Evolutionary conservation across 1,139 yeast species (phyloP), one percentile per base, ranked within the genome.

Genomic region (Saccharomycopsis hybrid): DNA sequence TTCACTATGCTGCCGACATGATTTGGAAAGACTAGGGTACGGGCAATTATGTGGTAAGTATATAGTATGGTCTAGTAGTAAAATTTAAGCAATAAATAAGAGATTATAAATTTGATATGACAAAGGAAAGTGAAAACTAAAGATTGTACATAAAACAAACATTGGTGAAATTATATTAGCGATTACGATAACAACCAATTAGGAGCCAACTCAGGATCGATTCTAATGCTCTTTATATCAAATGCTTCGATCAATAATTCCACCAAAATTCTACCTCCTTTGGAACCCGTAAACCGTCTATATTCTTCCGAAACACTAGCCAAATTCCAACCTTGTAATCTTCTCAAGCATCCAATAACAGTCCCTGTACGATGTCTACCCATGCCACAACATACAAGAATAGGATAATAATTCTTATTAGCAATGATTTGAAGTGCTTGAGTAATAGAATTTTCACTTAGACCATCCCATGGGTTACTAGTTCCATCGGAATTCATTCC

Each of bases 291-390:
- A 63, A 90, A 92, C 55, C 98, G 68, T 58, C 97, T 72, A 64
- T 92, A 92, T 63, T 92, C 98, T 62, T 92, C 98, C 53, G 90
- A 80, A 2, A 90, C 94, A 65, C 95, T 76, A 9, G 97, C 96
- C 62, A 90, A 70, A 62, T 92, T 92, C 98, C 98, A 92, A 25
- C 95, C 92, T 70, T 90, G 96, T 31, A 92, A 68, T 55, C 96
- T 74, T 56, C 98, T 71, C 46, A 92, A 70, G 65, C 97, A 92
- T 1, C 98, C 98, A 51, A 92, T 79, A 2, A 92, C 96, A 0
- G 97, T 89, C 0, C 98, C 98, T 0, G 97, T 89, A 55, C 97
- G 74, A 65, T 92, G 97, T 58, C 97, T 72, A 0, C 98, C 98
- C 97, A 90, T 90, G 9, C 97, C 96, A 62, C 97, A 92, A 65